phyloP scores from a whole-genome alignment of 2,329 filamentous ascomycete genomes.

The Stagonosporopsis chrysanthemi region DNA sequence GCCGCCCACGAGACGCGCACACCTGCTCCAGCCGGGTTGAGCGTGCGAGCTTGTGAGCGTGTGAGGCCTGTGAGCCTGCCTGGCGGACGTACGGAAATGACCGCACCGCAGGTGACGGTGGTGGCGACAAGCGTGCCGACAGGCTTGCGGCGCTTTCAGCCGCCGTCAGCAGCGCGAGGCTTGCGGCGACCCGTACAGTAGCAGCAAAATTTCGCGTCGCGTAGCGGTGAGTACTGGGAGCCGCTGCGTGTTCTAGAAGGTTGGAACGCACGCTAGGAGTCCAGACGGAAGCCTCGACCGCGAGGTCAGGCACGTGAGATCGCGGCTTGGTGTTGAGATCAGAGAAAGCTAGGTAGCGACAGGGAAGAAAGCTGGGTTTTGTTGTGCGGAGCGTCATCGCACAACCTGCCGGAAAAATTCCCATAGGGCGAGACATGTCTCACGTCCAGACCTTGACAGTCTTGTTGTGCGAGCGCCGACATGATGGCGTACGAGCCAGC shows the following conservation, averaged over 20 bases:
- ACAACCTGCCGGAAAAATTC: neutral
- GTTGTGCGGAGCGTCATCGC: neutral
- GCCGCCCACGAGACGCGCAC: neutral
- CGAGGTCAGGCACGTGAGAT: neutral
- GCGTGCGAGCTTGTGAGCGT: too few relatives aligned
- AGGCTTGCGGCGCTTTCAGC: slow-evolving; percentile 1
- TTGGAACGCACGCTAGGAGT: slow-evolving; percentile 1
- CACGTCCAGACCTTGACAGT: slow-evolving; percentile 1
- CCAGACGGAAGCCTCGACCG: slow-evolving; percentile 2
- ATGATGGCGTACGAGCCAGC: slow-evolving; percentile 17
- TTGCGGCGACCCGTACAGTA: neutral
- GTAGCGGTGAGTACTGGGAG: slow-evolving; percentile 11
- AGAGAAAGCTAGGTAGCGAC: neutral
- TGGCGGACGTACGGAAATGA: slow-evolving; percentile 12
- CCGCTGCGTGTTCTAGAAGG: slow-evolving; percentile 1
- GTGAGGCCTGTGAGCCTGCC: slow-evolving; percentile 3
- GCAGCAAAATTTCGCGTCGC: slow-evolving; percentile 2
- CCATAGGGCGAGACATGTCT: slow-evolving; percentile 7
- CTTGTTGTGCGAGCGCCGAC: slow-evolving; percentile 2
- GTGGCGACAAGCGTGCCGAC: slow-evolving; percentile 1
- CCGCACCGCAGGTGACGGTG: slow-evolving; percentile 1
- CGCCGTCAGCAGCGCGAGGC: slow-evolving; percentile 1
- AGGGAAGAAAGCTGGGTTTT: neutral
- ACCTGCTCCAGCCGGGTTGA: slow-evolving; percentile 4
- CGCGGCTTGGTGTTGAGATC: neutral